A percentile compares a stretch with the other conserved stretches of the same genome.
These are phyloP conservation scores for Suzukiozyma palmioleophila DNA, from an alignment of 1,139 yeast genomes.

Conservation along the genomic window DNA sequence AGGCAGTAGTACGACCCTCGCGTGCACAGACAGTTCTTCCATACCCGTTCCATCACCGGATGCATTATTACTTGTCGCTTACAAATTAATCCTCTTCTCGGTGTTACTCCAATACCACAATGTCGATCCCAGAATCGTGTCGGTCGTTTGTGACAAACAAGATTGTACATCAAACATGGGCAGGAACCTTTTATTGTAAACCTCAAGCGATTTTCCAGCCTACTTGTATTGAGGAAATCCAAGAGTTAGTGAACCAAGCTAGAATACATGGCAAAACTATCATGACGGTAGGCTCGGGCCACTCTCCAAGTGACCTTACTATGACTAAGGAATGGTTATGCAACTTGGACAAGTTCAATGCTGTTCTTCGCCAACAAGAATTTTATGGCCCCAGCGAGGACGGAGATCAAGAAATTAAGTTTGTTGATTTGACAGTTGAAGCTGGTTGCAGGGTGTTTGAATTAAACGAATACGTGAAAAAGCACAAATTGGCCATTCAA, in stretches of 20 bases:
- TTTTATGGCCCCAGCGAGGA: constrained; percentile 32
- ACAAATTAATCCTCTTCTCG: too few species aligned
- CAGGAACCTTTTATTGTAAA: constrained; percentile 74
- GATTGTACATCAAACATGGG: constrained; percentile 74
- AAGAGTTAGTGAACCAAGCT: constrained; percentile 63
- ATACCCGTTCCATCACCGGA: too few species aligned
- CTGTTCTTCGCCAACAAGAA: constrained; percentile 42
- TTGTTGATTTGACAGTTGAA: constrained; percentile 86
- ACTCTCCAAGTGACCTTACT: constrained; percentile 89
- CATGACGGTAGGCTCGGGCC: constrained; percentile 90
- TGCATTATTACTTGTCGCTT: too few species aligned
- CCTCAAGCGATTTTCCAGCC: constrained; percentile 86
- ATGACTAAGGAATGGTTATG: constrained; percentile 88
- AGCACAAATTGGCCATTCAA: constrained; percentile 73
- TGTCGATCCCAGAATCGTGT: constrained; percentile 28
- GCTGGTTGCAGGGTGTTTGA: constrained; percentile 86
- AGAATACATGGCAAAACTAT: constrained; percentile 56
- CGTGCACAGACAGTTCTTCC: too few species aligned
- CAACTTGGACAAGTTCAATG: constrained; percentile 72
- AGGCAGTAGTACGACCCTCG: too few species aligned
- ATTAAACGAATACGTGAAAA: constrained; percentile 62
- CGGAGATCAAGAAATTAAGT: constrained; percentile 45
- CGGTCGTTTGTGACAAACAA: constrained; percentile 33
- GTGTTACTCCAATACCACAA: constrained; percentile 1
- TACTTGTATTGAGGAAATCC: constrained; percentile 55